Conservation (phyloP, 1,284 basidiomycete species). For the Tremellales sp. region DNA sequence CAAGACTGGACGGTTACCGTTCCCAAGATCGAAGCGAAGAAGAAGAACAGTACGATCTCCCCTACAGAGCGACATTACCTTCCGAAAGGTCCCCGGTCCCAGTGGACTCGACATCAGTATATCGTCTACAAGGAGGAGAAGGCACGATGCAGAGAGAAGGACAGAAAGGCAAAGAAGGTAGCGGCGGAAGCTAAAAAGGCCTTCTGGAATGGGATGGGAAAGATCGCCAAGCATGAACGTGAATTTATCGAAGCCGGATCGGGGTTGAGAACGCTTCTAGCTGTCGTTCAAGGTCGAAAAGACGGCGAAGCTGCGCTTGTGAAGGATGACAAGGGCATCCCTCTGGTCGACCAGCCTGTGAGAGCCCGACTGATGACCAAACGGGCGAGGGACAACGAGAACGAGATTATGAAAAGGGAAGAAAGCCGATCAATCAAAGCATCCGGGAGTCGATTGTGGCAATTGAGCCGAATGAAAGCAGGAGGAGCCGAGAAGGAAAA, state of each 20-base stretch:
- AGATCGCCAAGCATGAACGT: neutral
- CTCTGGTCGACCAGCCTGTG: constrained; percentile 4
- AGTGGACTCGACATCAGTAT: constrained; percentile 25
- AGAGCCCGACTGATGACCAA: no score
- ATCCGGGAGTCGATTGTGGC: neutral
- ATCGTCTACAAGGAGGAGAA: constrained; percentile 21
- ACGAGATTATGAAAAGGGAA: neutral
- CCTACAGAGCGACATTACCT: constrained; percentile 15
- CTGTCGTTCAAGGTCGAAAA: constrained; percentile 12
- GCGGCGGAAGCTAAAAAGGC: neutral
- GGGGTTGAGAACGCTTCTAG: constrained; percentile 9
- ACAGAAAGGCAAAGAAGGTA: neutral
- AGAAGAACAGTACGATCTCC: neutral
- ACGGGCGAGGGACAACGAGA: neutral
- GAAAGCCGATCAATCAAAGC: neutral
- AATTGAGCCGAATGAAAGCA: neutral
- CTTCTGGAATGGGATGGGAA: neutral
- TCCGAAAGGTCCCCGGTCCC: constrained; percentile 14
- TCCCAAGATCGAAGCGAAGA: neutral
- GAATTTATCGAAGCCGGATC: constrained; percentile 2
- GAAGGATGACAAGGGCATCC: constrained; percentile 15
- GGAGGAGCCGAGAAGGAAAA: neutral
- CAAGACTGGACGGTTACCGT: constrained; percentile 10
- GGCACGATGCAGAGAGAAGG: neutral
- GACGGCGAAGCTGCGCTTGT: constrained; percentile 11